Base-by-base conservation (phyloP, 1,284 basidiomycete species). In the Rhodotorula mucilaginosa region DNA sequence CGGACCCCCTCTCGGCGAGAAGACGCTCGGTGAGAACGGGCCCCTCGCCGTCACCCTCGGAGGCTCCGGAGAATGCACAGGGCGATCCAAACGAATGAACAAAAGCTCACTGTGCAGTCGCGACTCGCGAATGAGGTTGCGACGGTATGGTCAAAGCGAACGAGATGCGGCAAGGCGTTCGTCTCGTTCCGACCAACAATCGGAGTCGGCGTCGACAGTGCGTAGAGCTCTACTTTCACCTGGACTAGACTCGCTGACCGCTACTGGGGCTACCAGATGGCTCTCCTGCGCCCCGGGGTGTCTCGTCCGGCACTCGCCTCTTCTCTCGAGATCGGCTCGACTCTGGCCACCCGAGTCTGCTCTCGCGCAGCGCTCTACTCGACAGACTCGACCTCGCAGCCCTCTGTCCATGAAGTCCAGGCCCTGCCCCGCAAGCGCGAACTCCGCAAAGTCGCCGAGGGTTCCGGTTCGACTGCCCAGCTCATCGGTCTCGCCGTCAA, bases 401-500 rank as follows among this genome's bases (percentile, higher is more conserved):
- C 7, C 44, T 34, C 49, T 54, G 4, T 47, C 2, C 70, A 71
- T 58, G 46, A 23, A 15, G 47, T 44, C 1, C 70, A 71, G 47
- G 19, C 58, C 8, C 23, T 44, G n/a, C 57, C 67, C 31, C 70
- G 70, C 18, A 5, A n/a, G 5, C 65, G 70, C 46, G 58, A 66
- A 2, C 57, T 71, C 29, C 61, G 63, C n/a, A 60, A 68, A 52
- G 66, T 68, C 15, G 51, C 62, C 39, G 70, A 71, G 61, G 62
- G 58, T 12, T 57, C 62, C 29, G 70, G 70, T 21, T 58, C 65
- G 29, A 64, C 59, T 7, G 66, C 70, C 31, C 59, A 67, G 54
- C 58, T 68, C 21, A 49, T 71, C 66, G 52, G 46, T 2, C 58
- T 67, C 65, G 70, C 70, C 46, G 70, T 71, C 34, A 51, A 61